Evolutionary conservation across 1,284 basidiomycete genomes (phyloP).

Genomic region (Trichosporon sp.): DNA sequence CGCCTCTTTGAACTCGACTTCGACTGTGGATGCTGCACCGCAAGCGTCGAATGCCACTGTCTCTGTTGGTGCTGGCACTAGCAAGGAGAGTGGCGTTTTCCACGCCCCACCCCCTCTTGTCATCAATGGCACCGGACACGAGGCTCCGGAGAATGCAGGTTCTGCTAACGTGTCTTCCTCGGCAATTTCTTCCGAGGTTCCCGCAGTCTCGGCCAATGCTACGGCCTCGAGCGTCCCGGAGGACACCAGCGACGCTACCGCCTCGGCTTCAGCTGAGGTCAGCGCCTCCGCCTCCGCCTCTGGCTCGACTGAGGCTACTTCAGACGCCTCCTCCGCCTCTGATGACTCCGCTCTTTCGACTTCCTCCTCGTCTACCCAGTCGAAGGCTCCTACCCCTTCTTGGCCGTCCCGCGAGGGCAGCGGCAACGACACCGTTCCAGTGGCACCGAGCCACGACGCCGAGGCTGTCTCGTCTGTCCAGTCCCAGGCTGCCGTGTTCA

Average conservation of each 20-base stretch:
- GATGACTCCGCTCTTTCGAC: background rate
- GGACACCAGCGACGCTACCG: background rate
- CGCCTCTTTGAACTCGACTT: background rate
- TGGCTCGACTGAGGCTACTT: background rate
- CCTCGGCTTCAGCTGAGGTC: background rate
- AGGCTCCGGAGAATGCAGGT: background rate
- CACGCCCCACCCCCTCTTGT: background rate
- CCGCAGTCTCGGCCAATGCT: background rate
- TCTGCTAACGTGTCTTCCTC: background rate
- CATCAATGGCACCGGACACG: constrained; percentile 1
- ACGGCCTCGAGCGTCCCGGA: background rate
- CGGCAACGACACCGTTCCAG: constrained; percentile 32
- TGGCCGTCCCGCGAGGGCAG: constrained; percentile 8
- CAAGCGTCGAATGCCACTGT: background rate
- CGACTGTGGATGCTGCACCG: background rate
- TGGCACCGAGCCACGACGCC: constrained; percentile 23
- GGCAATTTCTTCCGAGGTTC: constrained; percentile 4
- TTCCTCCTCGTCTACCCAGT: background rate
- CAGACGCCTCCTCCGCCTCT: background rate
- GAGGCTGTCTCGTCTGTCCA: constrained; percentile 28
- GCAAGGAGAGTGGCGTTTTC: background rate
- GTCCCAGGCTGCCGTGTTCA: constrained; percentile 26
- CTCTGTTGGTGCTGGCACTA: background rate
- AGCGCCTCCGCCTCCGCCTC: constrained; percentile 6
- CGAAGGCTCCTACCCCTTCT: constrained; percentile 13